phyloP scores from a whole-genome alignment of 495 filamentous ascomycete genomes.

The Aspergillus heteromorphus region DNA sequence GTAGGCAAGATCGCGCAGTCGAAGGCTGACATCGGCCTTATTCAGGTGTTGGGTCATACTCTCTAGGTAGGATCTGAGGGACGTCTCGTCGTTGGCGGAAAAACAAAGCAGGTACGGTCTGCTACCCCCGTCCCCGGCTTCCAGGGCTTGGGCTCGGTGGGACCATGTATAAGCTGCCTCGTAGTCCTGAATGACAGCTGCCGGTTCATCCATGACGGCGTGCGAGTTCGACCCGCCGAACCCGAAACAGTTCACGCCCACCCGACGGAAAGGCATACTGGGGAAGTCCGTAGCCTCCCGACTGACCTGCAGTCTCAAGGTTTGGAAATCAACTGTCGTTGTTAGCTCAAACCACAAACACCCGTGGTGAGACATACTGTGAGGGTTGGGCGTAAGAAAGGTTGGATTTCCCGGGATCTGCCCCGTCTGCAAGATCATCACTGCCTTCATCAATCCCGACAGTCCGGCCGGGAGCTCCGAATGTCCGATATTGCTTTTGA shows the following conservation, averaged over 20 bases:
- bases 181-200: slow-evolving; percentile 1
- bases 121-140: not conserved
- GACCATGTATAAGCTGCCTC: not conserved
- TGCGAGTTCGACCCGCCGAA: slow-evolving; percentile 50
- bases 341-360: not conserved
- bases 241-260: slow-evolving; percentile 43
- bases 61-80: slow-evolving; percentile 17
- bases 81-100: slow-evolving; percentile 26
- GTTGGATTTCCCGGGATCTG: slow-evolving; percentile 24
- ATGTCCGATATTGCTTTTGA: slow-evolving; percentile 30
- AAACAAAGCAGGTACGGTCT: slow-evolving; percentile 20
- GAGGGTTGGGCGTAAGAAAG: slow-evolving; percentile 21
- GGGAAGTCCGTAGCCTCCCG: slow-evolving; percentile 15
- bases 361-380: slow-evolving; percentile 6
- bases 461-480: slow-evolving; percentile 35
- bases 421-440: slow-evolving; percentile 28
- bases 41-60: slow-evolving; percentile 14
- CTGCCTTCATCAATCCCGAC: slow-evolving; percentile 41
- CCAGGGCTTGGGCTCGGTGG: not conserved
- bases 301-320: not conserved
- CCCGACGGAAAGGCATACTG: slow-evolving; percentile 14
- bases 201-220: slow-evolving; percentile 23
- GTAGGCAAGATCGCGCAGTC: slow-evolving; percentile 13
- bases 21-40: slow-evolving; percentile 16
- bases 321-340: slow-evolving; percentile 7